Evolutionary conservation across 176 grass and related monocot genomes (phyloP), one percentile per base, ranked within the genome.

Genomic region (Oryza officinalis): DNA sequence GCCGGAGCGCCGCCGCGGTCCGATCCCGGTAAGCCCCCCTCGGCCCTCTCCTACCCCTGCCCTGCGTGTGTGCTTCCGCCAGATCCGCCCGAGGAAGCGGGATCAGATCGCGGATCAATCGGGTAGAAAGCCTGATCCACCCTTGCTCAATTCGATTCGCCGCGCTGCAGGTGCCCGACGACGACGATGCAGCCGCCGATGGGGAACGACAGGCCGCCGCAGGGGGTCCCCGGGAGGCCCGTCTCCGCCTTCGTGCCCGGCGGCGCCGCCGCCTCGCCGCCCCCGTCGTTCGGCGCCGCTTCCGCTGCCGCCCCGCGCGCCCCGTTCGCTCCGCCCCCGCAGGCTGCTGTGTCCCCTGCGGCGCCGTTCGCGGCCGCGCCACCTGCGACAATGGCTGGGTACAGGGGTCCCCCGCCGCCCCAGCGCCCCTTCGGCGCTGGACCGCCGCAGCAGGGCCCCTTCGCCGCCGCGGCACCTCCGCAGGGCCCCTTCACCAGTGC

Each of bases 181-280:
- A 44, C 45, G 44, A 46, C 78, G 84, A 90, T 90, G 88, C 88
- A 82, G 75, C 91, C 86, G 74, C 88, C 78, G 30, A 74, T 79
- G 88, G 88, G 88, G 72, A 93, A 85, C 79, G 88, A 93, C 46
- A 85, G 74, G 78, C 81, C 63, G 64, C 28, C 37, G 2, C 50
- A 57, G 50, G 37, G 10, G 1, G 47, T 27, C 23, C 85, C 85
- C 7, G 91, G 88, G 14, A 70, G 91, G 3, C 85, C 88, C 67
- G 43, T 88, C 10, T 83, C 79, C 2, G 74, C 73, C 68, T 93
- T 85, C 79, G 61, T 63, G 31, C 81, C 91, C 3, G 46, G 76
- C 74, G 41, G 67, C 3, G 80, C 87, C 20, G 85, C 23, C 69
- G 11, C 23, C 69, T 5, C 81, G 1, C 72, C 75, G 63, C 65